phyloP scores from a whole-genome alignment of 192 early-diverging fungal species.

The Pilobolus umbonatus region DNA sequence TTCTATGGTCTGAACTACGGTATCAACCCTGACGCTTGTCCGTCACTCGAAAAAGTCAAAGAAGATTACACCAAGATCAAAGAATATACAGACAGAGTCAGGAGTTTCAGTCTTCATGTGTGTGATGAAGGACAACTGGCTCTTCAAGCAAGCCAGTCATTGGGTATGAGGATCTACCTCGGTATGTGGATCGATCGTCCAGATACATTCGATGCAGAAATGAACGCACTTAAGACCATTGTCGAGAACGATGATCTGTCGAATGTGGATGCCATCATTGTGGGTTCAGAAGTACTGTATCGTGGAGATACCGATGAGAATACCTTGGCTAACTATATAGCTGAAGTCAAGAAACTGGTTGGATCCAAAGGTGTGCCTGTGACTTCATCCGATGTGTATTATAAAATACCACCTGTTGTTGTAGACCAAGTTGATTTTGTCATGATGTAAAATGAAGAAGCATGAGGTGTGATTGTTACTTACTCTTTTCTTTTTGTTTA shows the following conservation, averaged over 20 bases:
- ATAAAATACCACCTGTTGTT: slow-evolving; percentile 33
- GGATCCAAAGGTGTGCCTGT: slow-evolving; percentile 37
- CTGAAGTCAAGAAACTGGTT: slow-evolving; percentile 33
- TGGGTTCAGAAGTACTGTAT: slow-evolving; percentile 57
- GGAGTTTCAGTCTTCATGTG: slow-evolving; percentile 43
- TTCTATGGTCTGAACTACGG: slow-evolving; percentile 54
- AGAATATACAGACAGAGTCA: slow-evolving; percentile 45
- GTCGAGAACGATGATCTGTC: slow-evolving; percentile 29
- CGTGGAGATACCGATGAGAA: slow-evolving; percentile 45
- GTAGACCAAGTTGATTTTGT: slow-evolving; percentile 52
- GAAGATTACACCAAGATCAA: slow-evolving; percentile 41
- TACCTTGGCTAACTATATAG: slow-evolving; percentile 44
- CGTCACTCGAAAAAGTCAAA: slow-evolving; percentile 40
- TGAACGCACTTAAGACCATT: slow-evolving; percentile 30
- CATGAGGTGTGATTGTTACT: background rate
- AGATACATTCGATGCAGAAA: slow-evolving; percentile 40
- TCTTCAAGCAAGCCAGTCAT: slow-evolving; percentile 44
- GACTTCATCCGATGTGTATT: slow-evolving; percentile 55
- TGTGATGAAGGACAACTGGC: slow-evolving; percentile 52
- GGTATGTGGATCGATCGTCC: slow-evolving; percentile 56
- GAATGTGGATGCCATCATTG: slow-evolving; percentile 47
- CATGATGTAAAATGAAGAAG: slow-evolving; percentile 41
- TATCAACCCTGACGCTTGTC: slow-evolving; percentile 47
- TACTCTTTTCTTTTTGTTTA: background rate
- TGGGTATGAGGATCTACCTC: slow-evolving; percentile 47